phyloP scores from a whole-genome alignment of 1,139 yeast genomes.

The Blastobotrys raffinosifermentans region DNA sequence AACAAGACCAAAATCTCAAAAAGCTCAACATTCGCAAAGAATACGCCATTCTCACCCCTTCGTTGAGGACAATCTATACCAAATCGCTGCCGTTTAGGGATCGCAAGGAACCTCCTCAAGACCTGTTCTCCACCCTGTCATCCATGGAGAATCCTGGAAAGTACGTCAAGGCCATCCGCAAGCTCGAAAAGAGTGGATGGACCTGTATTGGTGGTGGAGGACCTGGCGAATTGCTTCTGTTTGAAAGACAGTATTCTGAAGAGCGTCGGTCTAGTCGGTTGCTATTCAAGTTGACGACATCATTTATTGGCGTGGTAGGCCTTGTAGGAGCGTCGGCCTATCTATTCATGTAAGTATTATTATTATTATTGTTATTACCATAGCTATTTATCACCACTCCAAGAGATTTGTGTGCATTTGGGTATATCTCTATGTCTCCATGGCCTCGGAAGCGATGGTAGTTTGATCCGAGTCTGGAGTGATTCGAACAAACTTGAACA shows the following conservation, averaged over 20 bases:
- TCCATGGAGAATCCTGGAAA: constrained; percentile 35
- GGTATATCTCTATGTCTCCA: no score
- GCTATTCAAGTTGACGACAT: constrained; percentile 14
- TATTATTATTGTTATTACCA: no score
- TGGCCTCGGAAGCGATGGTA: no score
- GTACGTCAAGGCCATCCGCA: constrained; percentile 32
- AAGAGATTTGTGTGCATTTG: no score
- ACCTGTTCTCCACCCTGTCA: constrained; percentile 43
- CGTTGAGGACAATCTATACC: constrained; percentile 37
- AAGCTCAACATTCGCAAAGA: constrained; percentile 27
- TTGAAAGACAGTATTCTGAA: constrained; percentile 28
- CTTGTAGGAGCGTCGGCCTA: no score
- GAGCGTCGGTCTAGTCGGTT: constrained; percentile 13
- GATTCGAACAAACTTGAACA: constrained; percentile 42
- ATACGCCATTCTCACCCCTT: constrained; percentile 43
- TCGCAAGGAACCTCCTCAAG: constrained; percentile 34
- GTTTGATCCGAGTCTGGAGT: not conserved
- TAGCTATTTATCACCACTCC: no score
- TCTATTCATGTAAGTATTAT: no score
- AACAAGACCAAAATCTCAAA: constrained; percentile 1
- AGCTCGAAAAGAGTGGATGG: constrained; percentile 42
- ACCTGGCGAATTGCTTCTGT: constrained; percentile 34
- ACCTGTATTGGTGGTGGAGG: constrained; percentile 42
- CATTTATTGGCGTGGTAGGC: constrained; percentile 11
- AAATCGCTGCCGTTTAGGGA: constrained; percentile 40